Evolutionary conservation across 768 basidiomycete species (phyloP).

Genomic region (Flagelloscypha sp.): DNA sequence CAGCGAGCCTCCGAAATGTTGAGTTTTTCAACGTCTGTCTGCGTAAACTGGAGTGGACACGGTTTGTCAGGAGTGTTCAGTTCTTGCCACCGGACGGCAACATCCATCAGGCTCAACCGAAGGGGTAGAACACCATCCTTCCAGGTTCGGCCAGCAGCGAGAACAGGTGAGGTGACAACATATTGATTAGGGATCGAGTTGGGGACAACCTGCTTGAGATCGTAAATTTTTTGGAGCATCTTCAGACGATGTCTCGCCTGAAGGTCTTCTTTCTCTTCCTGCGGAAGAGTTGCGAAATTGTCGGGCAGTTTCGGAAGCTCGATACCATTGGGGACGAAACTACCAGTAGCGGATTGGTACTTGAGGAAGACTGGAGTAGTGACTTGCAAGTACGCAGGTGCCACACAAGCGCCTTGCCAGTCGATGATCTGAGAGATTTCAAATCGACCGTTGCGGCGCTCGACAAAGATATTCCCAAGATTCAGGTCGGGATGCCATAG

Average conservation of each 20-base stretch:
- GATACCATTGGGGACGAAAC: slow-evolving; percentile 6
- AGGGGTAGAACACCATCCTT: slow-evolving; percentile 12
- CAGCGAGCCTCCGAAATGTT: slow-evolving; percentile 10
- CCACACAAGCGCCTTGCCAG: slow-evolving; percentile 23
- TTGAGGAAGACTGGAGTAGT: slow-evolving; percentile 9
- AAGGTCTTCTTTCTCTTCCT: slow-evolving; percentile 1
- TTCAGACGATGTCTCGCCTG: slow-evolving; percentile 6
- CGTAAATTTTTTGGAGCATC: slow-evolving; percentile 12
- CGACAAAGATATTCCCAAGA: slow-evolving; percentile 18
- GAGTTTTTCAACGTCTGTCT: slow-evolving; percentile 8
- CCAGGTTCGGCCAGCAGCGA: slow-evolving; percentile 12
- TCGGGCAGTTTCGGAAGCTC: slow-evolving; percentile 11
- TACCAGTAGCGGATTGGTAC: too few relatives aligned
- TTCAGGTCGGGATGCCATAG: slow-evolving; percentile 24
- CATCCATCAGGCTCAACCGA: slow-evolving; percentile 10
- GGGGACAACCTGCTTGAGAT: slow-evolving; percentile 12
- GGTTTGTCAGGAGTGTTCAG: slow-evolving; percentile 8
- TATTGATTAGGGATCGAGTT: slow-evolving; percentile 9
- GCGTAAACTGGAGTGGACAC: slow-evolving; percentile 11
- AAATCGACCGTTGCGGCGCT: too few relatives aligned
- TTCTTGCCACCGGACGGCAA: slow-evolving; percentile 8
- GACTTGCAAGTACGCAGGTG: slow-evolving; percentile 12
- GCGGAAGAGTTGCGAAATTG: slow-evolving; percentile 8
- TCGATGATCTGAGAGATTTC: slow-evolving; percentile 21
- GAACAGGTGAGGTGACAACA: slow-evolving; percentile 10